Base-by-base conservation (phyloP, 2,329 filamentous ascomycete genomes). In the Apiospora sp. region DNA sequence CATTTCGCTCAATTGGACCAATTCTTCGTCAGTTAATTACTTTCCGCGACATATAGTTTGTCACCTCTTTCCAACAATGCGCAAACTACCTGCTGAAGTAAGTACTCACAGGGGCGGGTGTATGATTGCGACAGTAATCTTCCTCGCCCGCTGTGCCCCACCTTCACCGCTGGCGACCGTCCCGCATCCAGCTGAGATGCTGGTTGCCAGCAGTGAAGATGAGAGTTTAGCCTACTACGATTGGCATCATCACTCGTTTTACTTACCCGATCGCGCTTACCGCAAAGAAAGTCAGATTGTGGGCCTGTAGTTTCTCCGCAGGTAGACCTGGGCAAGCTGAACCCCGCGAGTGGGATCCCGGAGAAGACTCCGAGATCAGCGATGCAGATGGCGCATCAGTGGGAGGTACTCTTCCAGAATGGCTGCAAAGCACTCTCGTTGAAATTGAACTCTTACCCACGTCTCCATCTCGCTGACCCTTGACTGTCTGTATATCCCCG, bases 401-500 rank as follows among this genome's bases (percentile, higher is more conserved):
- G 4, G 16, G 7, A 6, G 14, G 27, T 16, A 4, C 30, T 22
- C 2, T 12, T 16, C 13, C 19, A 43, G 7, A 16, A 67, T 4
- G 64, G 37, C 10, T 24, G n/a, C 10, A 30, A 8, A 2, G 16
- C 44, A 6, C 12, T 3, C 12, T 27, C 37, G 37, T 6, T 7
- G 37, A 37, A 37, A 12, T 30, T 19, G 67, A 5, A 68, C n/a
- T 77, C 75, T 79, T 83, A 4, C 84, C 84, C 37, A 78, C 79
- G 75, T 86, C 82, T 1, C 71, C 76, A 79, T 87, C 83, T 41
- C 82, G 76, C 70, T 78, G 72, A 0, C 85, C 84, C 71, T 85
- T 81, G 6, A 86, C 74, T 0, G 27, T 30, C 27, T 30, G 27
- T 30, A 86, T 83, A 70, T 78, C 76, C 54, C 77, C 77, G 24